Evolutionary conservation across 106 monocot genomes (phyloP).

Genomic region (Acorus calamus): DNA sequence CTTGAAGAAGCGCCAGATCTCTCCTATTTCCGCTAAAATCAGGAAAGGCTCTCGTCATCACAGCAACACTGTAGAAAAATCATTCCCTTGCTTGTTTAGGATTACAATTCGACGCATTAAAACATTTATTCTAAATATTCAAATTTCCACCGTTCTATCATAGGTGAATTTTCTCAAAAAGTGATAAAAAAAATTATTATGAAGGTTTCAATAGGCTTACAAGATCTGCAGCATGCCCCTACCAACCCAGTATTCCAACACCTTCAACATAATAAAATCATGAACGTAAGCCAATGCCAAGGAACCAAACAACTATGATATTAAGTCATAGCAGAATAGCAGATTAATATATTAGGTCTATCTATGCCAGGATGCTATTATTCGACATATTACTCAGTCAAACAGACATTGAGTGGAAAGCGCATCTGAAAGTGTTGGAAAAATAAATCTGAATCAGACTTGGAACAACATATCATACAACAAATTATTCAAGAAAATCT

Average conservation of each 20-base stretch:
- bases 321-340: neutral
- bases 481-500: no score
- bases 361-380: no score
- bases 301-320: neutral
- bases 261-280: constrained; percentile 21
- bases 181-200: neutral
- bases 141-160: no score
- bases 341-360: no score
- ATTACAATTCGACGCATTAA: no score
- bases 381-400: no score
- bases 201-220: constrained; percentile 32
- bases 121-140: no score
- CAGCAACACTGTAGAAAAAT: constrained; percentile 55
- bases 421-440: no score
- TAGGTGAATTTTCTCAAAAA: neutral
- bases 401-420: no score
- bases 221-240: constrained; percentile 98
- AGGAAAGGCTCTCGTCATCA: constrained; percentile 94
- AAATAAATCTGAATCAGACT: no score
- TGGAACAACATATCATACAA: no score
- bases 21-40: constrained; percentile 22
- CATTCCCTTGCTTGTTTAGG: no score
- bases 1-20: constrained; percentile 69
- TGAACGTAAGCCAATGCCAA: neutral
- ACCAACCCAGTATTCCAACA: constrained; percentile 82